Percentiles rank a stretch among this genome's conserved stretches.
Conservation (phyloP, 768 basidiomycete species). For the Leucosporidium yakuticum region DNA sequence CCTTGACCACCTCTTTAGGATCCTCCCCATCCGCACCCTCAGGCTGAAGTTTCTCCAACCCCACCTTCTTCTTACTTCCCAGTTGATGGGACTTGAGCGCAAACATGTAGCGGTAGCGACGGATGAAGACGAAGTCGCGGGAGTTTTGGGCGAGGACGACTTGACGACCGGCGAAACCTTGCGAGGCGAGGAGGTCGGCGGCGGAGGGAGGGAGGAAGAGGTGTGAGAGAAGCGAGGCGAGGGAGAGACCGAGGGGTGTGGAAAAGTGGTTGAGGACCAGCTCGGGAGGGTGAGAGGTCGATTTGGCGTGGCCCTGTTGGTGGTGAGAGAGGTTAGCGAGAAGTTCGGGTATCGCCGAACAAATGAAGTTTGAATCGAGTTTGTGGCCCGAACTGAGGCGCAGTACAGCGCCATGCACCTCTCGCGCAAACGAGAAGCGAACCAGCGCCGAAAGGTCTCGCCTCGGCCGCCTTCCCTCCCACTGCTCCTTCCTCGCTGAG, state of each 20-base stretch:
- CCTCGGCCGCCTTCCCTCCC: no score
- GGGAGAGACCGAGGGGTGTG: slow-evolving; percentile 83
- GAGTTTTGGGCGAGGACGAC: slow-evolving; percentile 97
- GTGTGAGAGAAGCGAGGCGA: slow-evolving; percentile 93
- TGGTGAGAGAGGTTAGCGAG: background rate
- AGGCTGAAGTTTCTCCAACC: slow-evolving; percentile 13
- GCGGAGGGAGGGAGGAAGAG: slow-evolving; percentile 83
- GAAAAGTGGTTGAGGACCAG: slow-evolving; percentile 91
- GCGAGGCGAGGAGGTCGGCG: slow-evolving; percentile 45
- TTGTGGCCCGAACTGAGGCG: no score
- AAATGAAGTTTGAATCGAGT: no score
- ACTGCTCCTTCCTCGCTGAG: no score
- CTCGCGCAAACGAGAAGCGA: no score
- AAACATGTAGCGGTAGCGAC: slow-evolving; percentile 70
- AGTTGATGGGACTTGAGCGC: slow-evolving; percentile 23
- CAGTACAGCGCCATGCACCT: no score
- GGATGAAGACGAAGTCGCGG: slow-evolving; percentile 94
- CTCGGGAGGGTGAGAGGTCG: slow-evolving; percentile 89
- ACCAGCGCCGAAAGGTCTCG: no score
- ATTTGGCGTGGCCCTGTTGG: slow-evolving; percentile 76
- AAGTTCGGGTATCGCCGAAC: no score
- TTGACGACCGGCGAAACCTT: slow-evolving; percentile 78
- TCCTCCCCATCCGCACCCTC: slow-evolving; percentile 45
- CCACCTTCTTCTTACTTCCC: slow-evolving; percentile 24
- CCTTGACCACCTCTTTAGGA: slow-evolving; percentile 87